Base-by-base conservation (phyloP, 257 asterid species). In the Mitragyna speciosa region DNA sequence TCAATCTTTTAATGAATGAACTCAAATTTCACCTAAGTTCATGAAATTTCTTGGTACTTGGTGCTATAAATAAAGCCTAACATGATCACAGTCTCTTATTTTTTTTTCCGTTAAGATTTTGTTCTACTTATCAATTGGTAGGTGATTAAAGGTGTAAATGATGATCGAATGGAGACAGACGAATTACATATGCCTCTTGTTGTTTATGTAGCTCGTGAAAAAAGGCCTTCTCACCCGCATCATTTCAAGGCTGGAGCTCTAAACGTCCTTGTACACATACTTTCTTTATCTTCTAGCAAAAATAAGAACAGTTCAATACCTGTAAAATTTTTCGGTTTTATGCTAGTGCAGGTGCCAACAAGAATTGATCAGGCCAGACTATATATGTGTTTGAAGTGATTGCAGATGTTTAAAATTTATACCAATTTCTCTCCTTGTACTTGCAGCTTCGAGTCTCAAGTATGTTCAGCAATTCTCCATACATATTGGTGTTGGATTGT, bases 181-280 rank as follows among this genome's bases (percentile, higher is more conserved):
- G 71, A 69, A 75, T 69, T 74, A 31, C 86, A 75, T 49, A 77
- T 89, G 89, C 90, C 93, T 41, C 80, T 87, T 28, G 91, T 90
- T 30, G 92, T 89, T 41, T 93, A 93, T 76, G 87, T 88, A 52
- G 81, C 95, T 41, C 81, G 97, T 68, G 97, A 92, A 83, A 90
- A 90, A 81, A 83, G 90, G 63, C 86, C 92, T 36, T 73, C 76
- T 33, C 83, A 80, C 79, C 86, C 90, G 2, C 95, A 90, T 78
- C 89, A 90, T 82, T 90, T 89, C 83, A 90, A 89, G 87, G 97
- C 91, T 24, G 97, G 97, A 72, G 92, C 95, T 4, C 83, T 92
- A 68, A 92, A 90, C 64, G 83, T 78, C 52, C 92, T 93, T 43
- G 97, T 93, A 87, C n/a, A 45, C 39, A 12, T 51, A 33, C 69